phyloP scores from a whole-genome alignment of 2,329 filamentous ascomycete genomes.

The Penicillium sp. region DNA sequence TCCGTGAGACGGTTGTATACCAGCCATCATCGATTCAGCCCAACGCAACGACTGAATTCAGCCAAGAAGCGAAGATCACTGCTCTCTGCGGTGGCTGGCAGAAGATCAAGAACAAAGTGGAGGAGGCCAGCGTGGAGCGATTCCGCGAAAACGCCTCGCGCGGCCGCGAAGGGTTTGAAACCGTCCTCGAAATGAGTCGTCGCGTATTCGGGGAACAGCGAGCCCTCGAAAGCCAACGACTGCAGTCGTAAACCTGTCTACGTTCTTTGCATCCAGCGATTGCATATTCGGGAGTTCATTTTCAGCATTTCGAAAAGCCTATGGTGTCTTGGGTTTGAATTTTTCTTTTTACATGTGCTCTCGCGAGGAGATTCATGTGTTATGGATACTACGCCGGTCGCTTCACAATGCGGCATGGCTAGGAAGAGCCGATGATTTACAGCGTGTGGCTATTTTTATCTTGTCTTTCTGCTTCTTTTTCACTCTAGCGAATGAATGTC shows the following conservation, averaged over 20 bases:
- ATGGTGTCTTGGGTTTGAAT: conserved; percentile 11
- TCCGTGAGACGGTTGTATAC: conserved; percentile 91
- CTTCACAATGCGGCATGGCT: conserved; percentile 6
- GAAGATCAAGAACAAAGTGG: conserved; percentile 91
- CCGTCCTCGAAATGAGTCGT: conserved; percentile 87
- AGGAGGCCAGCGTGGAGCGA: conserved; percentile 80
- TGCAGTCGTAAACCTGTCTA: conserved; percentile 24
- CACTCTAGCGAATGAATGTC: conserved; percentile 13
- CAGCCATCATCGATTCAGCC: conserved; percentile 54
- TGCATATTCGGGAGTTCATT: conserved; percentile 31
- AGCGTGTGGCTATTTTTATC: conserved; percentile 4
- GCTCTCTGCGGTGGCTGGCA: conserved; percentile 96
- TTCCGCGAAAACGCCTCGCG: conserved; percentile 89
- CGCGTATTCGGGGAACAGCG: conserved; percentile 87
- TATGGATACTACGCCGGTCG: conserved; percentile 8
- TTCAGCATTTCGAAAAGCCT: conserved; percentile 21
- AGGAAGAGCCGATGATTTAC: conserved; percentile 8
- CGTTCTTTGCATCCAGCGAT: conserved; percentile 26
- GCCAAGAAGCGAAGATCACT: conserved; percentile 86
- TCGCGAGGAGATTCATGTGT: not conserved
- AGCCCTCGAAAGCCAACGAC: conserved; percentile 53
- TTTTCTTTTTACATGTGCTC: not conserved
- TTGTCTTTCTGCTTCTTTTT: not conserved
- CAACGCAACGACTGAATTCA: conserved; percentile 66
- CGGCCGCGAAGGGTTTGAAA: conserved; percentile 91